phyloP scores from a whole-genome alignment of 176 grass and related monocot species.

The Eragrostis curvula region DNA sequence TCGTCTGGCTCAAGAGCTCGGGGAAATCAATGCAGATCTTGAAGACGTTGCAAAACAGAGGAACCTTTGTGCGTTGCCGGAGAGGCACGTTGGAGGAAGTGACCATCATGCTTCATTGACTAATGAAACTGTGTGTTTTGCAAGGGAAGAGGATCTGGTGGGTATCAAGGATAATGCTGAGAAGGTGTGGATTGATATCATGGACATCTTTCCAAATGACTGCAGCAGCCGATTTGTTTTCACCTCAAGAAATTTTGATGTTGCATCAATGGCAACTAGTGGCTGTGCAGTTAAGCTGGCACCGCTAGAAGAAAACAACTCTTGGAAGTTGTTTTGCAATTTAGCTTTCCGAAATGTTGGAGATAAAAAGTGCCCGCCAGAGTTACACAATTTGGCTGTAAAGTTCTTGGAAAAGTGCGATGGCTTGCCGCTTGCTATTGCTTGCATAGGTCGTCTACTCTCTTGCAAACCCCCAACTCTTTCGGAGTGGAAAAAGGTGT shows the following conservation, averaged over 20 bases:
- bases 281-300: not conserved
- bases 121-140: not conserved
- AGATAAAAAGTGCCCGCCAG: not conserved
- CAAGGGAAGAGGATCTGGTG: slow-evolving; percentile 1
- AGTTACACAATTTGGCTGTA: not conserved
- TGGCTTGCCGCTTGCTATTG: slow-evolving; percentile 33
- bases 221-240: not conserved
- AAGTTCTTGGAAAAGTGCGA: slow-evolving; percentile 18
- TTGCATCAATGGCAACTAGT: not conserved
- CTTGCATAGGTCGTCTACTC: slow-evolving; percentile 9
- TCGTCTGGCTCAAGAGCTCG: not conserved
- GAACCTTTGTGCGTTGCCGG: not conserved
- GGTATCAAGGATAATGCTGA: not conserved
- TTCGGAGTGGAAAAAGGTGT: not conserved
- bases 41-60: not conserved
- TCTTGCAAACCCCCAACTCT: not conserved
- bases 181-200: slow-evolving; percentile 9
- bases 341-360: not conserved
- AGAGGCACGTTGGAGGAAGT: fast-evolving
- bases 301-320: not conserved
- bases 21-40: not conserved
- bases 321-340: slow-evolving; percentile 16
- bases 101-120: fast-evolving
- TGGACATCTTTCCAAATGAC: not conserved
- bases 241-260: slow-evolving; percentile 6